Base-by-base conservation (phyloP, 805 yeast genomes). In the Schwanniomyces polymorphus region DNA sequence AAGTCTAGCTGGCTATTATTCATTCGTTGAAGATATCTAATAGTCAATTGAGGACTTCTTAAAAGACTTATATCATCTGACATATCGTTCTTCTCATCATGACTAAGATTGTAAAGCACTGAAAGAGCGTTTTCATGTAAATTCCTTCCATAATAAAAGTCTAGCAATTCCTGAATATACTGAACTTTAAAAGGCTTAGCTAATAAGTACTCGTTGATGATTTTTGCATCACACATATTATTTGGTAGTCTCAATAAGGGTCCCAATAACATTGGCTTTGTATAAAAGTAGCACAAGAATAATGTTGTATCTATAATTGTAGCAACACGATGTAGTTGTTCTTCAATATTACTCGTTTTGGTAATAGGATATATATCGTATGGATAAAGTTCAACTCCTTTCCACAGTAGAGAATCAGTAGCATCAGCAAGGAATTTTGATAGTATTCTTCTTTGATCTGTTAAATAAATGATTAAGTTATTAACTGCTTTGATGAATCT, bases 231-330 rank as follows among this genome's bases (percentile, higher is more conserved):
- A 68, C 97, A 90, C 54, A 75, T 72, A 62, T 91, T 94, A 25
- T 81, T 79, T 0, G 78, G 76, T 1, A 90, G 76, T 42, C 98
- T 74, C 5, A 92, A 73, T 17, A 92, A 78, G 0, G 98, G 94
- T 0, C 92, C 96, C 11, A 92, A 78, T 61, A 92, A 73, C 51
- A 85, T 78, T 0, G 88, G 87, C 45, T 81, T 81, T 27, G 81
- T 80, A n/a, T 81, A 60, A 48, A 82, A 71, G 60, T 94, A 92
- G 49, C 94, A 81, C 43, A 81, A 73, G 57, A 92, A 89, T 16
- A 94, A 71, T 0, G 89, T 76, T 0, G 96, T 86, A 59, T 92
- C 99, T 2, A 94, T 79, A 40, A 81, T 66, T 9, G 72, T 62
- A 0, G 79, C 77, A 18, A 68, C 56, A 18, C 62, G 59, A 4